Evolutionary conservation across 1,139 yeast genomes (phyloP).

Genomic region (Hansenula sp.): DNA sequence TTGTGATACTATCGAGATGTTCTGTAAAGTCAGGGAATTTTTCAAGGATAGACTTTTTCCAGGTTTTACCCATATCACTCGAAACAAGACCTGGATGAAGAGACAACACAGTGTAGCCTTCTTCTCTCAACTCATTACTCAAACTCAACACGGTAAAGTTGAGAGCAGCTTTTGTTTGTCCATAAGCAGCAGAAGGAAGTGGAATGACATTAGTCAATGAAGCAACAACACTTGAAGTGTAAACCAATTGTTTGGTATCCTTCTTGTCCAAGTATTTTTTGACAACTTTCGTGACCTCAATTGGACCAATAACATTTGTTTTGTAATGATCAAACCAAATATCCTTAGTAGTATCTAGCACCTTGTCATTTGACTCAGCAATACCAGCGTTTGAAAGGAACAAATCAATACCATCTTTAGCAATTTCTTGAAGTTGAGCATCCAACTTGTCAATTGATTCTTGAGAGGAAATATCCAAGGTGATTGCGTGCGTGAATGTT

Average conservation of each 20-base stretch:
- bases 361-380: no score
- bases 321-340: background rate
- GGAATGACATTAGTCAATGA: constrained; percentile 13
- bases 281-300: constrained; percentile 1
- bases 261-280: constrained; percentile 7
- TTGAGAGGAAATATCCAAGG: no score
- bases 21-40: no score
- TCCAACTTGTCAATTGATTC: no score
- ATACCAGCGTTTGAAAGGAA: no score
- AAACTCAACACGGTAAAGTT: constrained; percentile 3
- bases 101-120: constrained; percentile 21
- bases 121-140: constrained; percentile 14
- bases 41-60: no score
- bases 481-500: no score
- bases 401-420: no score
- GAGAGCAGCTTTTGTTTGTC: no score
- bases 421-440: no score
- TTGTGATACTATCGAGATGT: no score
- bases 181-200: background rate
- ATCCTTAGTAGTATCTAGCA: no score
- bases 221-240: constrained; percentile 22
- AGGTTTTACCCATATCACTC: constrained; percentile 22
- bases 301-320: constrained; percentile 1
- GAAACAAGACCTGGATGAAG: constrained; percentile 28
- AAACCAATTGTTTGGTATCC: constrained; percentile 16